Percentiles rank a stretch among this genome's conserved stretches.
These are phyloP conservation scores for Ganoderma lucidum DNA, from an alignment of 1,284 basidiomycete species.

Conservation along the genomic window DNA sequence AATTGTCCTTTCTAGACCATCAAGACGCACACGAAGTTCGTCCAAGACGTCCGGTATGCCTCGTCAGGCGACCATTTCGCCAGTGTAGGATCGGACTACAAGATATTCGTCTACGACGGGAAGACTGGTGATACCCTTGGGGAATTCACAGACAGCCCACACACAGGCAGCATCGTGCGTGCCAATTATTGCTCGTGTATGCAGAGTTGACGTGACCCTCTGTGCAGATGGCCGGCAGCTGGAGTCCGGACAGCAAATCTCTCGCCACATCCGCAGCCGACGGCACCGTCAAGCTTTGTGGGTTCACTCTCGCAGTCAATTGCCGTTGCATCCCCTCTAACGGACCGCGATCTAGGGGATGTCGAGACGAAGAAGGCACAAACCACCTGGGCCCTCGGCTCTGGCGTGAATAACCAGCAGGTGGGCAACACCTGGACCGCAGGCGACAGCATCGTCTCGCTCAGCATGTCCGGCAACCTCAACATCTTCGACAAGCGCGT, in stretches of 20 bases:
- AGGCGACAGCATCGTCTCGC: conserved; percentile 79
- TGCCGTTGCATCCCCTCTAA: not conserved
- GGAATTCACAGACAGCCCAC: conserved; percentile 70
- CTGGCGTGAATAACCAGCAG: conserved; percentile 81
- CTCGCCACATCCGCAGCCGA: conserved; percentile 90
- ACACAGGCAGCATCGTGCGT: conserved; percentile 82
- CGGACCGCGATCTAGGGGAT: conserved; percentile 67
- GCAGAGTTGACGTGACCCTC: not conserved
- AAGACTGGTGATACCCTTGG: conserved; percentile 84
- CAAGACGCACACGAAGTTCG: conserved; percentile 92
- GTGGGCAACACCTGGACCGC: conserved; percentile 89
- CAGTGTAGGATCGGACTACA: conserved; percentile 92
- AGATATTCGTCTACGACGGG: conserved; percentile 93
- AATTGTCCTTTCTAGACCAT: conserved; percentile 61
- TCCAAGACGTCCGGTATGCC: conserved; percentile 91
- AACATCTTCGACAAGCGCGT: conserved; percentile 86
- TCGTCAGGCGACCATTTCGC: conserved; percentile 86
- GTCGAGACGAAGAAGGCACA: conserved; percentile 73
- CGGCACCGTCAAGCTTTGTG: conserved; percentile 88
- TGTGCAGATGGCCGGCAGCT: conserved; percentile 76
- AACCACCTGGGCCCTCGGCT: conserved; percentile 76
- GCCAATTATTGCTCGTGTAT: not conserved
- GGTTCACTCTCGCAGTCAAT: conserved; percentile 34
- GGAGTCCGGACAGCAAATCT: conserved; percentile 78
- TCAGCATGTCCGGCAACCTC: conserved; percentile 87